These are phyloP conservation scores for Suillus lakei DNA, from an alignment of 768 basidiomycete species.

Conservation along the genomic window DNA sequence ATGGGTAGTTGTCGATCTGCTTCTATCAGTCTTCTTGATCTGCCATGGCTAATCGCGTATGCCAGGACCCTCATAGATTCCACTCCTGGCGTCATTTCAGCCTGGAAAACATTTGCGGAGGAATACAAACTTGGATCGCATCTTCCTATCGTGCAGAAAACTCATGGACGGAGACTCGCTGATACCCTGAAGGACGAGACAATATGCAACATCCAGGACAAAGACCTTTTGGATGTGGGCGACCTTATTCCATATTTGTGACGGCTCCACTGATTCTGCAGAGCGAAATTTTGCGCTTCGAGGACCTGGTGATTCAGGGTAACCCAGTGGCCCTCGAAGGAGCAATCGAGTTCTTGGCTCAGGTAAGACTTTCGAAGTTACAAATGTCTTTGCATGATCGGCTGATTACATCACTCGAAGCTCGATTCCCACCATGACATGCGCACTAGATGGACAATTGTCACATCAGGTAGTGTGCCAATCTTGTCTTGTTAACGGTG, in stretches of 20 bases:
- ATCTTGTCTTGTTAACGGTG: neutral
- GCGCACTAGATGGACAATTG: conserved; percentile 72
- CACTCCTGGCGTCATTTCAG: conserved; percentile 79
- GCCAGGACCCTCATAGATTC: conserved; percentile 78
- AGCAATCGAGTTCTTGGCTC: conserved; percentile 55
- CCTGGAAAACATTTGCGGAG: conserved; percentile 73
- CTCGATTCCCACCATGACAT: conserved; percentile 21
- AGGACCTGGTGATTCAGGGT: conserved; percentile 70
- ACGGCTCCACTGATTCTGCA: conserved; percentile 27
- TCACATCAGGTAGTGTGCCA: conserved; percentile 64
- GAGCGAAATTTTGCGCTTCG: conserved; percentile 78
- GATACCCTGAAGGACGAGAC: conserved; percentile 72
- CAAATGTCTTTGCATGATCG: neutral
- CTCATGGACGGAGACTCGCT: conserved; percentile 76
- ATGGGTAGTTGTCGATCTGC: conserved; percentile 48
- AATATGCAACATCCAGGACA: conserved; percentile 61
- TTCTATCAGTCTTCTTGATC: neutral
- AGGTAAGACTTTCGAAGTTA: conserved; percentile 41
- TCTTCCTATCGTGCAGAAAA: conserved; percentile 54
- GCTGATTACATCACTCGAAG: conserved; percentile 17
- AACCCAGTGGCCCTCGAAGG: conserved; percentile 68
- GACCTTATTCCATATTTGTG: conserved; percentile 1
- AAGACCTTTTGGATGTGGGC: conserved; percentile 58
- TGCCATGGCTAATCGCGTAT: conserved; percentile 9
- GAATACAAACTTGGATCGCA: conserved; percentile 62